Base-by-base conservation (phyloP, 495 filamentous ascomycete species). In the Penicillium nucicola region DNA sequence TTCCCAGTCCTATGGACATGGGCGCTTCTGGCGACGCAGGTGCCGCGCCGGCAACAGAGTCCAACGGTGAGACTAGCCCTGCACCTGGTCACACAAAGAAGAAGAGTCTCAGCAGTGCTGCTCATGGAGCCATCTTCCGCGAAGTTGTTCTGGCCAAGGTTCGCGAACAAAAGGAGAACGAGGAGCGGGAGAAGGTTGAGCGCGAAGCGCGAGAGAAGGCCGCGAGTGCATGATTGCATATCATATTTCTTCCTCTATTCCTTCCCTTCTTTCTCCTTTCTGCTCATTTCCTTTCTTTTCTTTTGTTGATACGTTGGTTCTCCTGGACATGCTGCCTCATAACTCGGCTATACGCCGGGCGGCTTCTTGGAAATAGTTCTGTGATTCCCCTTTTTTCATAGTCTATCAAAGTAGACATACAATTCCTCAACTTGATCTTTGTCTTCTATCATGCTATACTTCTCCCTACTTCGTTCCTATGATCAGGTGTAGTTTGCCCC, bases 131-230 rank as follows among this genome's bases (percentile, higher is more conserved):
- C 22, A 97, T 97, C 62, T 97, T 98, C 80, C 81, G 89, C 50
- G 93, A 97, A 64, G 89, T 98, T n/a, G 95, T 97, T 1, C 76
- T 98, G 14, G 95, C 93, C 42, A 97, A 97, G 75, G 91, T 97
- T 18, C 81, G 87, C 35, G 92, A 98, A 66, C 86, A 87, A 79
- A 97, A 95, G 79, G 85, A 89, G 55, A 76, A 85, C 49, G 88
- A 96, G 62, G 84, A 91, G 67, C 81, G 82, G 30, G 74, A 84
- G 55, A 83, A 83, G 67, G 69, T 86, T 5, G 83, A 84, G 58
- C 82, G 65, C 22, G 69, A 72, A 41, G 77, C 71, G 12, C 68
- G 76, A 19, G 73, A 74, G 41, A 72, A 70, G 35, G 66, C 69
- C n/a, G 57, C 53, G 7, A 62, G 64, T 64, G 43, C 49, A 45